phyloP scores from a whole-genome alignment of 108 stramenopile species.

The Nitzschia sp. region DNA sequence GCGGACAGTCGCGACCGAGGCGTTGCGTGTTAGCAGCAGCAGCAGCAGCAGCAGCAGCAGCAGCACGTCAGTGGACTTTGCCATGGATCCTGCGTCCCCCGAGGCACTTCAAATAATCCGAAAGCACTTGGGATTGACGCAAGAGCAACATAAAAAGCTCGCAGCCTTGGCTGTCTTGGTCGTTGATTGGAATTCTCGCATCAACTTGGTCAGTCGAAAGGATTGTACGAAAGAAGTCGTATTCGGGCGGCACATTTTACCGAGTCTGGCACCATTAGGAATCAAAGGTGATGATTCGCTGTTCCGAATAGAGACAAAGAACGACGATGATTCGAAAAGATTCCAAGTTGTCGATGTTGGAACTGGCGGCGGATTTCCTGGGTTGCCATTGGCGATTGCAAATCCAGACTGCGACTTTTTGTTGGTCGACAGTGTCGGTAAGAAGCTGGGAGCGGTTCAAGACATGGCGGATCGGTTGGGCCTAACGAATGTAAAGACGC shows the following conservation, averaged over 20 bases:
- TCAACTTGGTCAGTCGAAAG: slow-evolving; percentile 83
- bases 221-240: slow-evolving; percentile 68
- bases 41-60: neutral
- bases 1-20: neutral
- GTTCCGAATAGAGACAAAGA: neutral
- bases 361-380: slow-evolving; percentile 91
- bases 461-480: slow-evolving; percentile 75
- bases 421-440: slow-evolving; percentile 79
- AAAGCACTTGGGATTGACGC: slow-evolving; percentile 27
- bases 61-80: slow-evolving; percentile 18
- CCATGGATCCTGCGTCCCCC: slow-evolving; percentile 48
- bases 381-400: slow-evolving; percentile 84
- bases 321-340: slow-evolving; percentile 2
- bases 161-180: slow-evolving; percentile 55
- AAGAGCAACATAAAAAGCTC: slow-evolving; percentile 54
- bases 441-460: slow-evolving; percentile 78
- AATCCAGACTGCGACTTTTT: slow-evolving; percentile 68
- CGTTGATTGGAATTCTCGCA: slow-evolving; percentile 77
- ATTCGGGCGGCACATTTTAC: slow-evolving; percentile 81
- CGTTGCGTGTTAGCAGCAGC: neutral
- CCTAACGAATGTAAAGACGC: slow-evolving; percentile 64
- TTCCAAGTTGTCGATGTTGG: slow-evolving; percentile 71
- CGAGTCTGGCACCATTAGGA: slow-evolving; percentile 64
- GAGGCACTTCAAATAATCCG: slow-evolving; percentile 31
- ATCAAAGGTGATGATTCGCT: slow-evolving; percentile 1